Evolutionary conservation across 768 basidiomycete species (phyloP).

Genomic region (Candolleomyces aberdarensis): DNA sequence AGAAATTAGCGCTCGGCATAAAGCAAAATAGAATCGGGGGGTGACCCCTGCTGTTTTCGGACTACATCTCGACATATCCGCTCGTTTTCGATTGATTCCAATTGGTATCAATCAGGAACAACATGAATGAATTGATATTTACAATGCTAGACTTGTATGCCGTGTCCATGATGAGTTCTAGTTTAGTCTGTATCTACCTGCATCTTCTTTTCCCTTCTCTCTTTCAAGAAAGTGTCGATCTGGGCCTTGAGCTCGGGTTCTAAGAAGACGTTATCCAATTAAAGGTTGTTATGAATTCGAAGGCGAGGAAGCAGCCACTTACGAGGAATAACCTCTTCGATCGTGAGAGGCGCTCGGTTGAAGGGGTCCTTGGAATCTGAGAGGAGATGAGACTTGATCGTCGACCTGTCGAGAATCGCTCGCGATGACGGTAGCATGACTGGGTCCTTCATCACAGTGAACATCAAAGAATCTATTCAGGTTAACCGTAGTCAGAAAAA

Average conservation of each 20-base stretch:
- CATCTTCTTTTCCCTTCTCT: constrained; percentile 41
- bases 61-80: no score
- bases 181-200: no score
- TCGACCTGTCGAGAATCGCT: constrained; percentile 77
- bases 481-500: not conserved
- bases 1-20: not conserved
- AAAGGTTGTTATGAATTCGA: not conserved
- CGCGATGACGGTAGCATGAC: constrained; percentile 85
- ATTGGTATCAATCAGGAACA: no score
- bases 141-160: no score
- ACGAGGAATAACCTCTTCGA: constrained; percentile 71
- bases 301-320: constrained; percentile 41
- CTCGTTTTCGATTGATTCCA: no score
- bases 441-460: constrained; percentile 92
- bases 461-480: constrained; percentile 51
- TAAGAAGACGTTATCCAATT: constrained; percentile 19
- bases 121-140: no score
- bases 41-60: no score
- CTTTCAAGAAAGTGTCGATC: constrained; percentile 69
- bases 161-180: no score
- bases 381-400: constrained; percentile 92
- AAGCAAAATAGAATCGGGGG: constrained; percentile 44
- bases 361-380: constrained; percentile 94
- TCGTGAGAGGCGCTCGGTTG: constrained; percentile 79
- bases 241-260: constrained; percentile 69